Evolutionary conservation across 441 rosid species (phyloP).

Genomic region (Croton laevigatus): DNA sequence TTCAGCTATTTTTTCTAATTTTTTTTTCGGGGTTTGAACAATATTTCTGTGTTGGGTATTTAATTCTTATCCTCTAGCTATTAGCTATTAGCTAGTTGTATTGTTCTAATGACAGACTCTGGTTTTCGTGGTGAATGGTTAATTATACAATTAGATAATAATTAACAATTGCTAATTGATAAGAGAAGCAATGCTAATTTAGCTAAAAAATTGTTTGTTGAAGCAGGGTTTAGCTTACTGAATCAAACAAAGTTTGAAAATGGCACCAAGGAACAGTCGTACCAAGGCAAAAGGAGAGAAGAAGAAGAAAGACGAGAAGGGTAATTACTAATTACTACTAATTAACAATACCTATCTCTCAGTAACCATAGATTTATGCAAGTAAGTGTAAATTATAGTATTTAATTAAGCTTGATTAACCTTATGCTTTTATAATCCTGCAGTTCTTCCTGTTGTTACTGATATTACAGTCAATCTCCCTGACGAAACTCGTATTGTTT

Average conservation of each 20-base stretch:
- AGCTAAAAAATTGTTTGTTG: neutral
- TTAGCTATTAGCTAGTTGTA: too few relatives aligned
- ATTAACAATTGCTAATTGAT: neutral
- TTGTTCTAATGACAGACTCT: neutral
- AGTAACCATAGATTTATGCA: too few relatives aligned
- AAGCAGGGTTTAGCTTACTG: conserved; percentile 21
- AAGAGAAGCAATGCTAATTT: neutral
- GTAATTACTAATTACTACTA: conserved; percentile 27
- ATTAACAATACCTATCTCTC: too few relatives aligned
- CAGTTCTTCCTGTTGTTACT: conserved; percentile 86
- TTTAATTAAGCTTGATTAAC: neutral
- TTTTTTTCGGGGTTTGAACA: neutral
- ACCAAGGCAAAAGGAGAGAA: conserved; percentile 87
- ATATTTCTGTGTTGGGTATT: conserved; percentile 7
- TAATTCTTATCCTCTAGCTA: neutral
- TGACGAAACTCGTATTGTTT: conserved; percentile 61
- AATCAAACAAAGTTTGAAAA: conserved; percentile 33
- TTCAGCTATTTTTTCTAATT: neutral
- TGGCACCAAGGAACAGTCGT: conserved; percentile 95
- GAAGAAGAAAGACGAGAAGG: conserved; percentile 97
- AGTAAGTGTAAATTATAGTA: neutral
- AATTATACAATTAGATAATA: too few relatives aligned
- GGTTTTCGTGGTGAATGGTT: neutral
- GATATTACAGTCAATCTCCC: conserved; percentile 87
- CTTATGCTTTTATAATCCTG: conserved; percentile 9